phyloP scores from a whole-genome alignment of 192 early-diverging fungal genomes.

The Paraglomus occultum region DNA sequence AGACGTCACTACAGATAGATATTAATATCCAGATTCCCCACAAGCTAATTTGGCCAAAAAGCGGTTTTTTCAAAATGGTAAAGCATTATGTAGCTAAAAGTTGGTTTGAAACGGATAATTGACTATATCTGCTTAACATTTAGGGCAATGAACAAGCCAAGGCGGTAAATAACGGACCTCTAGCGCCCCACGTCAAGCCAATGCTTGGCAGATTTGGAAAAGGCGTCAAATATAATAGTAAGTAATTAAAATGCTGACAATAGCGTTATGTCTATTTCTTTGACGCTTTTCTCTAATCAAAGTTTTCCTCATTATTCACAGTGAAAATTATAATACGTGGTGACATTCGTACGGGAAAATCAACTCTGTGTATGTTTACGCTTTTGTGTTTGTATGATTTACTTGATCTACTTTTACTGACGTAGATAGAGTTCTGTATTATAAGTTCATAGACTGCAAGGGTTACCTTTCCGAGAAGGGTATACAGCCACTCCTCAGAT shows the following conservation, averaged over 20 bases:
- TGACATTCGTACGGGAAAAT: slow-evolving; percentile 58
- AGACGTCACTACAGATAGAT: too few species aligned
- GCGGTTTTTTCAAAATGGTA: too few species aligned
- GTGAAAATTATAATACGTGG: slow-evolving; percentile 62
- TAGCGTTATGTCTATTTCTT: neutral
- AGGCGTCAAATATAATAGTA: slow-evolving; percentile 51
- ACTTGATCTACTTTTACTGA: neutral
- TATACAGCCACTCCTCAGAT: slow-evolving; percentile 59
- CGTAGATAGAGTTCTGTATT: neutral
- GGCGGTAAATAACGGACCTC: neutral
- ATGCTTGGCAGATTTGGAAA: slow-evolving; percentile 40
- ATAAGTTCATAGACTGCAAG: slow-evolving; percentile 54
- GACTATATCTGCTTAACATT: neutral
- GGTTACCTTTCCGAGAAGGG: slow-evolving; percentile 38
- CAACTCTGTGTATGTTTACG: slow-evolving; percentile 48
- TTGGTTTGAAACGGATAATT: too few species aligned
- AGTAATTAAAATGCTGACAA: neutral
- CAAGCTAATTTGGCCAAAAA: too few species aligned
- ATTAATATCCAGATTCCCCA: too few species aligned
- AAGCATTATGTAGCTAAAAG: too few species aligned
- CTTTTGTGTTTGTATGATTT: slow-evolving; percentile 20
- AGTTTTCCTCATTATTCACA: slow-evolving; percentile 18
- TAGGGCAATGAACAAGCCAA: slow-evolving; percentile 30
- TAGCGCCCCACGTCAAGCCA: slow-evolving; percentile 28
- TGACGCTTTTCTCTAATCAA: neutral